Evolutionary conservation across 371 early-diverging fungal genomes (phyloP).

Genomic region (Lichtheimia hyalospora): DNA sequence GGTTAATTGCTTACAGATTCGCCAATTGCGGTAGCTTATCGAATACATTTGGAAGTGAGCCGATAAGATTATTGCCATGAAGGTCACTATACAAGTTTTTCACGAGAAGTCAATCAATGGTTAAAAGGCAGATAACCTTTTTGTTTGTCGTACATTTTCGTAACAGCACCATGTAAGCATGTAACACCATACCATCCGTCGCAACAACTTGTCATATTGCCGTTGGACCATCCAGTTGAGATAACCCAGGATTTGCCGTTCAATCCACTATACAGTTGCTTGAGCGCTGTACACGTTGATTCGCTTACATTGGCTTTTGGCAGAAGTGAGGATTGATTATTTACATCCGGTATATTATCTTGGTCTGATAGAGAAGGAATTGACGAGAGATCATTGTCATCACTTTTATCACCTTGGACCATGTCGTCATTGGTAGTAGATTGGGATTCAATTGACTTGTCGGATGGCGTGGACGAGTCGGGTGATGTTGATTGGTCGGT

Average conservation of each 20-base stretch:
- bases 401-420: too few relatives aligned
- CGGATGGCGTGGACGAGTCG: too few relatives aligned
- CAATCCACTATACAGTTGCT: conserved; percentile 29
- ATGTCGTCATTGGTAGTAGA: too few relatives aligned
- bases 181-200: conserved; percentile 37
- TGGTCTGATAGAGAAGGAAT: too few relatives aligned
- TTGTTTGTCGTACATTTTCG: conserved; percentile 35
- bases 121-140: not conserved
- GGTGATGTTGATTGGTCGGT: too few relatives aligned
- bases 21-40: conserved; percentile 39
- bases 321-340: too few relatives aligned
- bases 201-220: conserved; percentile 45
- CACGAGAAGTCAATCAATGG: not conserved
- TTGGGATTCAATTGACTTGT: too few relatives aligned
- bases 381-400: too few relatives aligned
- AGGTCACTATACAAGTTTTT: conserved; percentile 28
- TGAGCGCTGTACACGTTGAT: conserved; percentile 29
- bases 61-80: conserved; percentile 45
- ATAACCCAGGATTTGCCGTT: conserved; percentile 39
- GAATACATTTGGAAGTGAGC: conserved; percentile 46
- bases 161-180: conserved; percentile 38
- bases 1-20: conserved; percentile 31
- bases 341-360: too few relatives aligned
- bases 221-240: conserved; percentile 38
- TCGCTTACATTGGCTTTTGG: too few relatives aligned